Base-by-base conservation (phyloP, 2,329 filamentous ascomycete species). In the Periglandula ipomoeae region DNA sequence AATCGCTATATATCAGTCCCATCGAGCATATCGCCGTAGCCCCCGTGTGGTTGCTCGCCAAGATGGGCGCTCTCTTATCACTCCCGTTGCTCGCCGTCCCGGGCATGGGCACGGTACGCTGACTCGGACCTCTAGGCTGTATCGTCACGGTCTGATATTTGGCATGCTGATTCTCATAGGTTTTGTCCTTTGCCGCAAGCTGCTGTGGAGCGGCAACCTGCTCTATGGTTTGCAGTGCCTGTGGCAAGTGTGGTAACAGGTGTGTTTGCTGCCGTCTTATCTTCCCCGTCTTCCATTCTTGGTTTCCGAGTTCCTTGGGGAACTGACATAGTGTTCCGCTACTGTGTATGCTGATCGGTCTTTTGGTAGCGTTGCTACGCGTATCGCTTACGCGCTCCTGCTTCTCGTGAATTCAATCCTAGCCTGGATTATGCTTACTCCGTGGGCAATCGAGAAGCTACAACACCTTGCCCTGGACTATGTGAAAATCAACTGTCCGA, bases 361-460 rank as follows among this genome's bases (percentile, higher is more conserved):
- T 27, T 46, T 19, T 10, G 20, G 34, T 23, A 94, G 89, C 70
- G 90, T 97, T 71, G 90, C 90, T 49, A 98, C 93, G 57, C 88
- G 93, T 73, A 94, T 97, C 71, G 91, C 87, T 62, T 96, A 95
- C 66, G 90, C 93, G 55, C 81, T 97, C 61, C 85, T 98, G 54
- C 86, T 98, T 48, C 82, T 98, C 56, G 71, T 97, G 68, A 98
- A 98, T 76, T 96, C 91, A 51, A 95, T 97, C 55, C 67, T 97
- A 46, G 91, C 93, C 32, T 98, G 93, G 93, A 88, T 98, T 58
- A 95, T 97, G 89, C 89, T 98, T 71, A 98, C 93, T 20, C 88
- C 89, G 47, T 98, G 93, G 93, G 93, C 93, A 30, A 87, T 98
- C 64, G 88, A 95, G 61, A 97, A 97, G 66, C 76, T 98, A 5